Evolutionary conservation across 2,329 filamentous ascomycete species (phyloP).

Genomic region (Bipolaris victoriae): DNA sequence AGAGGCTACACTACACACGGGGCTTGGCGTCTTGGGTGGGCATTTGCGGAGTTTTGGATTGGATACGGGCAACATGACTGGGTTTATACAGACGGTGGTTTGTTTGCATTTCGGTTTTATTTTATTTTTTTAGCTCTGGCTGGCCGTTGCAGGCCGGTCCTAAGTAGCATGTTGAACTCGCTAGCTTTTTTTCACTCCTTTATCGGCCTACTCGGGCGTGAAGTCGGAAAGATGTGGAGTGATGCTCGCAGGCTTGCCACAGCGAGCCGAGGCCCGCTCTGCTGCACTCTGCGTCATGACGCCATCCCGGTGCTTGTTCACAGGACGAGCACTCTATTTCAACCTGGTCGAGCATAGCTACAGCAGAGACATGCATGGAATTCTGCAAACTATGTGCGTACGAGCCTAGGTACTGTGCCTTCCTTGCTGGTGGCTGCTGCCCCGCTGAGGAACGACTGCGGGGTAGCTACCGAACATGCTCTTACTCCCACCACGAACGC

Average conservation of each 20-base stretch:
- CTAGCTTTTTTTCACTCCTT: not conserved
- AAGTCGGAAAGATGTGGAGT: conserved; percentile 7
- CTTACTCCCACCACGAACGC: conserved; percentile 15
- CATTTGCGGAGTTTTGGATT: conserved; percentile 36
- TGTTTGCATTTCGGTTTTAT: conserved; percentile 7
- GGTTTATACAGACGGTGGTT: conserved; percentile 10
- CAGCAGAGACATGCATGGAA: not conserved
- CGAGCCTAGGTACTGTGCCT: conserved; percentile 18
- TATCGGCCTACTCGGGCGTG: conserved; percentile 3
- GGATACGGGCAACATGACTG: conserved; percentile 10
- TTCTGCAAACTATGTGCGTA: not conserved
- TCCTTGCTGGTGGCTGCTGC: conserved; percentile 17
- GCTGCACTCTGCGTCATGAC: not conserved
- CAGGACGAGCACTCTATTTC: not conserved
- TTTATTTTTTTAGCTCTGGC: not conserved
- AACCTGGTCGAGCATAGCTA: not conserved
- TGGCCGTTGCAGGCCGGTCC: conserved; percentile 9
- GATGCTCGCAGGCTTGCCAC: not conserved
- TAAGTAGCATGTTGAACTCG: conserved; percentile 7
- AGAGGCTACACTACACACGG: conserved; percentile 1
- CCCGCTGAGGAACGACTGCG: conserved; percentile 36
- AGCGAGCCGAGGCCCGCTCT: conserved; percentile 3
- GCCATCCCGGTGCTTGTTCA: not conserved
- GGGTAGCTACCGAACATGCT: conserved; percentile 23
- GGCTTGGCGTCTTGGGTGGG: conserved; percentile 14